phyloP scores from a whole-genome alignment of 192 early-diverging fungal genomes.

The Chytriomyces sp. region DNA sequence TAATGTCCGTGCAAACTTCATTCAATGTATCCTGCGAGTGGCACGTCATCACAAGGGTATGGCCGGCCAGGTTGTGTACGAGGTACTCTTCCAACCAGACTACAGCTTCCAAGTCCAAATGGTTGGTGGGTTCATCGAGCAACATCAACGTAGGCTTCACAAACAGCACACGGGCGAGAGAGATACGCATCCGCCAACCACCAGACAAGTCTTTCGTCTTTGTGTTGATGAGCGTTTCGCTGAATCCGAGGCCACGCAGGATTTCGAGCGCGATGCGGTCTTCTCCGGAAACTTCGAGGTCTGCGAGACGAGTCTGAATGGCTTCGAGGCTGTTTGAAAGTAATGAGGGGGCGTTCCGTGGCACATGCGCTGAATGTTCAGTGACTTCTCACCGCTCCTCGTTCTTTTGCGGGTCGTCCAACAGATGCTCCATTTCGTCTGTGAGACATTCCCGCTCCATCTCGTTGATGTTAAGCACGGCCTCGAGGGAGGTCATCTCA shows the following conservation, averaged over 20 bases:
- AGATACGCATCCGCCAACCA: constrained; percentile 99
- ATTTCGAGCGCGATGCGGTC: constrained; percentile 86
- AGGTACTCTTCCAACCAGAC: constrained; percentile 85
- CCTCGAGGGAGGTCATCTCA: constrained; percentile 89
- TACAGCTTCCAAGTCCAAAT: constrained; percentile 89
- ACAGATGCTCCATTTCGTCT: constrained; percentile 41
- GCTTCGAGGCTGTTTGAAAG: constrained; percentile 82
- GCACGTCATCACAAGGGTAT: constrained; percentile 85
- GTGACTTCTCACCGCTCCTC: constrained; percentile 54
- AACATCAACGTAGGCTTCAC: constrained; percentile 78
- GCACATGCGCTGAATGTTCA: neutral
- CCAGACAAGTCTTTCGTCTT: constrained; percentile 96
- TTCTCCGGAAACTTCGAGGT: constrained; percentile 89
- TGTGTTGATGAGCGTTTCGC: constrained; percentile 79
- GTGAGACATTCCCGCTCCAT: constrained; percentile 56
- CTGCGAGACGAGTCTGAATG: constrained; percentile 94
- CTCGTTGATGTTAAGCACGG: constrained; percentile 87
- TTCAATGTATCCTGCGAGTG: constrained; percentile 97
- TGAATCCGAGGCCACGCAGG: constrained; percentile 93
- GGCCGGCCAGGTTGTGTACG: constrained; percentile 62
- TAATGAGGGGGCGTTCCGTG: constrained; percentile 71
- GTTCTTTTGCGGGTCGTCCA: constrained; percentile 37
- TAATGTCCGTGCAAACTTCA: constrained; percentile 93
- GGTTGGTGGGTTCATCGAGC: constrained; percentile 72
- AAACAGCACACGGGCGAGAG: constrained; percentile 94